Base-by-base conservation (phyloP, 371 early-diverging fungal genomes). In the Haplosporangium sp. region DNA sequence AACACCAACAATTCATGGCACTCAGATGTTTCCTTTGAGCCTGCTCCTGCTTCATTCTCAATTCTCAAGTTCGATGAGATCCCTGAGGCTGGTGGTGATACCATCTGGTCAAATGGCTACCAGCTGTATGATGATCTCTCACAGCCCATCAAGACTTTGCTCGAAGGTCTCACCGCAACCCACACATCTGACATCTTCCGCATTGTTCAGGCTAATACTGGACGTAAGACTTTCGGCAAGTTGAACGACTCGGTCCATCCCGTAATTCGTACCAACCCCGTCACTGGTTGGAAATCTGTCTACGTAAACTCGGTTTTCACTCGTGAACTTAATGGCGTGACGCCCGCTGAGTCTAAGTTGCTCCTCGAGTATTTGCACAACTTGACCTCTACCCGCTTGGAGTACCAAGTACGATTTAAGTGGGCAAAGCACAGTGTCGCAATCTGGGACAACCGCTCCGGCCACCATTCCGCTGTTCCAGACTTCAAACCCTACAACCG, bases 261-360 rank as follows among this genome's bases (percentile, higher is more conserved):
- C 10, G 71, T 91, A 6, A 65, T 92, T 53, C 88, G 93, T 62
- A 91, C 91, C 15, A 90, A 92, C 72, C 93, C 93, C 42, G 88
- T 92, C 52, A 92, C 93, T 8, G 89, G 90, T 42, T 90, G 90
- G 90, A 92, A 91, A 72, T 64, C 89, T n/a, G 73, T 92, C 52
- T 92, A 71, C 67, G 88, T 89, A 60, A 91, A 90, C 81, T 85
- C 85, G n/a, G 88, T 78, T 44, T 92, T 92, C 72, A 90, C 91
- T 6, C 83, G 85, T 9, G 77, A 77, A 37, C 92, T 92, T 74
- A 85, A 86, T n/a, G 86, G 85, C 19, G 73, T 92, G 11, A 69
- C 84, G 11, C 78, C 82, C 34, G 73, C 82, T 40, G 93, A 92
- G 68, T 88, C 89, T 40, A 88, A 88, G 61, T 74, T 84, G 47